Evolutionary conservation across 495 filamentous ascomycete species (phyloP).

Genomic region (Bathelium albidoporum): DNA sequence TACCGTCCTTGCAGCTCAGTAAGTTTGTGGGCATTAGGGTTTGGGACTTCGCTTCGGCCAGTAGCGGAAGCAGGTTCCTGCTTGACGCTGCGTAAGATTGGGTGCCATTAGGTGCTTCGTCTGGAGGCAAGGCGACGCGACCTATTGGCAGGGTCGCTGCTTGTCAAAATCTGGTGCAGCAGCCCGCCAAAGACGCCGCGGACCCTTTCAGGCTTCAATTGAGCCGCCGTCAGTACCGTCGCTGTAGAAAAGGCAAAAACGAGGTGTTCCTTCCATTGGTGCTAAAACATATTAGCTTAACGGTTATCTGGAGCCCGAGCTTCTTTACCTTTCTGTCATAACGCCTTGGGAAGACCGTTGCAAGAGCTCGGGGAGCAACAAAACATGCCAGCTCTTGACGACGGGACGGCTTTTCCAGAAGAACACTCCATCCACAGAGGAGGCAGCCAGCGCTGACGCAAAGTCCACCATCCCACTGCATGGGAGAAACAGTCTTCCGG

Average conservation of each 20-base stretch:
- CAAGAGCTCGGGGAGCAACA: conserved; percentile 73
- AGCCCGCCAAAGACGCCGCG: conserved; percentile 58
- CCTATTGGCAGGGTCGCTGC: neutral
- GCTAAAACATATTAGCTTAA: conserved; percentile 28
- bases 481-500: conserved; percentile 40
- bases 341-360: conserved; percentile 61
- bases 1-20: neutral
- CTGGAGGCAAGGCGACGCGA: neutral
- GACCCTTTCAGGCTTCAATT: conserved; percentile 55
- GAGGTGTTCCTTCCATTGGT: conserved; percentile 65
- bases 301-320: neutral
- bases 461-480: conserved; percentile 57
- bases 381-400: conserved; percentile 76
- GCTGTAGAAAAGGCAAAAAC: conserved; percentile 67
- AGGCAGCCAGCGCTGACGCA: conserved; percentile 68
- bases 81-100: neutral
- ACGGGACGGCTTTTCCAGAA: conserved; percentile 58
- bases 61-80: neutral
- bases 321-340: conserved; percentile 53
- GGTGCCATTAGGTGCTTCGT: neutral
- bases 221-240: conserved; percentile 60
- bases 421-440: conserved; percentile 76
- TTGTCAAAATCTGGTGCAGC: conserved; percentile 24
- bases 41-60: neutral
- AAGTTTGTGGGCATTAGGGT: neutral